phyloP scores from a whole-genome alignment of 495 filamentous ascomycete species.

The Cercophora sp. region DNA sequence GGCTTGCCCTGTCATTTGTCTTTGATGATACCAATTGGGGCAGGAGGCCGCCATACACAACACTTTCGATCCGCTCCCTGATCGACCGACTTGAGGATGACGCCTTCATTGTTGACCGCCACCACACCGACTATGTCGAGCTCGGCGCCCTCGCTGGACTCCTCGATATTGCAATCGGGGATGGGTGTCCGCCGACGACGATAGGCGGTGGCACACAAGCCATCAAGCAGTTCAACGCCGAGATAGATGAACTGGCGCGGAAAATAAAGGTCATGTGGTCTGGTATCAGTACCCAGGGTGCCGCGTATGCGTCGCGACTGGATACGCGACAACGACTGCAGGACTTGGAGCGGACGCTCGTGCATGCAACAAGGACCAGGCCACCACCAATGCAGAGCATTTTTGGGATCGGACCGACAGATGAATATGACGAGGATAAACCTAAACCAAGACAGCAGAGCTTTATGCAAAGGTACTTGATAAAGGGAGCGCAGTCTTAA shows the following conservation, averaged over 20 bases:
- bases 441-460: constrained; percentile 32
- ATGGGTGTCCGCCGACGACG: constrained; percentile 43
- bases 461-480: constrained; percentile 45
- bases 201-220: constrained; percentile 7
- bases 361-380: constrained; percentile 65
- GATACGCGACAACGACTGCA: constrained; percentile 72
- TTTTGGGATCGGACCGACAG: constrained; percentile 41
- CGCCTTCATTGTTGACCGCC: constrained; percentile 29
- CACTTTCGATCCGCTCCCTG: constrained; percentile 51
- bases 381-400: constrained; percentile 53
- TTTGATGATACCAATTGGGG: constrained; percentile 50
- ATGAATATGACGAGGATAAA: constrained; percentile 26
- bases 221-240: constrained; percentile 55
- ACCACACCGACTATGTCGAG: constrained; percentile 61
- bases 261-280: constrained; percentile 63
- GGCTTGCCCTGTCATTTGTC: constrained; percentile 71
- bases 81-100: constrained; percentile 48
- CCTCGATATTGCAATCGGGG: constrained; percentile 70
- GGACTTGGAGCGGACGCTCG: constrained; percentile 63
- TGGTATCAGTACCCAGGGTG: constrained; percentile 69
- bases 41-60: constrained; percentile 36
- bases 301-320: constrained; percentile 64
- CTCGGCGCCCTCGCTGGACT: constrained; percentile 61
- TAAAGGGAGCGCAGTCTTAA: constrained; percentile 25
- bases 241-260: constrained; percentile 62